Percentiles rank a stretch among this genome's conserved stretches.
Conservation (phyloP, 805 yeast species). For the Hanseniaspora thailandica region DNA sequence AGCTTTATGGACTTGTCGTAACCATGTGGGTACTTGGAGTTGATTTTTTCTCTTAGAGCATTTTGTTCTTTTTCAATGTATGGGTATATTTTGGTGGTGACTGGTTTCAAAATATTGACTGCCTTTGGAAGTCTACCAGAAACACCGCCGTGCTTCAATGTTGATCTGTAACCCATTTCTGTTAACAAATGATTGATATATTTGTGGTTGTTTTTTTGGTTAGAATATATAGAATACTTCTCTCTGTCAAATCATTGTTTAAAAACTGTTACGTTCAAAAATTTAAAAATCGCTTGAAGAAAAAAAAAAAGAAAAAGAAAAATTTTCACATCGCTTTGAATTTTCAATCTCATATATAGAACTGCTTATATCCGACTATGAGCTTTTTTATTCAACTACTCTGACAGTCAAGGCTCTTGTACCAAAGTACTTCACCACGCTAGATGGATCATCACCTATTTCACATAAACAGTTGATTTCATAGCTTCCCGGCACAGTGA, state of each 20-base stretch:
- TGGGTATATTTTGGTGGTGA: conserved; percentile 38
- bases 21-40: conserved; percentile 16
- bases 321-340: background rate
- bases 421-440: conserved; percentile 9
- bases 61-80: conserved; percentile 16
- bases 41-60: conserved; percentile 17
- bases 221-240: too few species aligned
- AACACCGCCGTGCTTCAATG: conserved; percentile 41
- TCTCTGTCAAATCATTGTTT: too few species aligned
- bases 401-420: conserved; percentile 4
- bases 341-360: too few species aligned
- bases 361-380: background rate
- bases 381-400: background rate
- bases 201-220: background rate
- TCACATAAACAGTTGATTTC: conserved; percentile 15
- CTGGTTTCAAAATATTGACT: conserved; percentile 62
- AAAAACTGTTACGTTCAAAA: background rate
- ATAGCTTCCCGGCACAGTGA: conserved; percentile 7
- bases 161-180: conserved; percentile 36
- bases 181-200: background rate
- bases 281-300: background rate
- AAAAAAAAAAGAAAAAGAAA: background rate
- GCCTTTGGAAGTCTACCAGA: conserved; percentile 76
- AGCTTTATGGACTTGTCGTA: conserved; percentile 30
- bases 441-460: conserved; percentile 10